These are phyloP conservation scores for Linum trigynum DNA, from an alignment of 345 rosid genomes.

Conservation along the genomic window DNA sequence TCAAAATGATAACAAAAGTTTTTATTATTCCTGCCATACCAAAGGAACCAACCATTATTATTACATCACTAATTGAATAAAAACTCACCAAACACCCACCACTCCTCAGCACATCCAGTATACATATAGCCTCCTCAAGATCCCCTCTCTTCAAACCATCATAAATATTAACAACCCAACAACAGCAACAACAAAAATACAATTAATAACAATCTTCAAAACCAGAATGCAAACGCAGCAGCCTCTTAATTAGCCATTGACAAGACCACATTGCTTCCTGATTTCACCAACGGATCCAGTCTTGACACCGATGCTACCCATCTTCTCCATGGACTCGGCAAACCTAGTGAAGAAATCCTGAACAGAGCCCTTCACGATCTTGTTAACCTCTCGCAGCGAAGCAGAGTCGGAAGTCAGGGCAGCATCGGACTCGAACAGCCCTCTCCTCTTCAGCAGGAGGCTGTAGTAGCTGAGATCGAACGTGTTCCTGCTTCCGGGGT, in stretches of 20 bases:
- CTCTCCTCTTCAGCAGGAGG: conserved; percentile 50
- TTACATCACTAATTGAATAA: too few species aligned
- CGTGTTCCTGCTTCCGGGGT: conserved; percentile 63
- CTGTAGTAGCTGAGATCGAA: conserved; percentile 68
- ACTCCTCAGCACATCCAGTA: too few species aligned
- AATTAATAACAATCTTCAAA: too few species aligned
- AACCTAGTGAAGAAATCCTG: conserved; percentile 47
- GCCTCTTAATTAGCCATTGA: conserved; percentile 19
- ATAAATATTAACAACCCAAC: too few species aligned
- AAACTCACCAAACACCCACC: too few species aligned
- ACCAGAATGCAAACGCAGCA: too few species aligned
- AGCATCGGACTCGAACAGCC: conserved; percentile 66
- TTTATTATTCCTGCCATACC: too few species aligned
- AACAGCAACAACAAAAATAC: too few species aligned
- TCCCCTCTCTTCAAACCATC: too few species aligned
- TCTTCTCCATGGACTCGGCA: conserved; percentile 64
- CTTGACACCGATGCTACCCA: conserved; percentile 58
- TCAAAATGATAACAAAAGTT: too few species aligned
- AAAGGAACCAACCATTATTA: too few species aligned
- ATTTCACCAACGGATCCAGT: conserved; percentile 62
- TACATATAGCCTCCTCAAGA: too few species aligned
- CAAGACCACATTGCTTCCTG: conserved; percentile 59
- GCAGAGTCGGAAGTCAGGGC: conserved; percentile 49
- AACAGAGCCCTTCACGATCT: conserved; percentile 42
- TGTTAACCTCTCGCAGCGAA: conserved; percentile 34